phyloP scores from a whole-genome alignment of 139 green algal genomes.

The Picochlorum sp. region DNA sequence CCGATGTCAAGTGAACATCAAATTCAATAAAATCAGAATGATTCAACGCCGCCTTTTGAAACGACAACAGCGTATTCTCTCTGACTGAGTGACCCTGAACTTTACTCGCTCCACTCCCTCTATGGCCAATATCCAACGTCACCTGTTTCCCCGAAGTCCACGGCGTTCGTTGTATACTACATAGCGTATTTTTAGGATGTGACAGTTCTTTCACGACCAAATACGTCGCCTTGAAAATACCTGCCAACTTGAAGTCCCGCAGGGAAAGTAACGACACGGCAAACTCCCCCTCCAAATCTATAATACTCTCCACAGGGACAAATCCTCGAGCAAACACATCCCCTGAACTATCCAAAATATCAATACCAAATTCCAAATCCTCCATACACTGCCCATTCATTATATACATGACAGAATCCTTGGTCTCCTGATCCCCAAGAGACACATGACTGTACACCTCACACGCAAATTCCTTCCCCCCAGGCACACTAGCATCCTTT shows the following conservation, averaged over 20 bases:
- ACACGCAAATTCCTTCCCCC: conserved; percentile 29
- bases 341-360: conserved; percentile 10
- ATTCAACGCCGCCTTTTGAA: conserved; percentile 36
- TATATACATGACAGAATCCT: conserved; percentile 23
- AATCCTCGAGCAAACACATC: conserved; percentile 29
- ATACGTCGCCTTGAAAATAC: conserved; percentile 31
- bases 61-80: conserved; percentile 45
- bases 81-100: conserved; percentile 24
- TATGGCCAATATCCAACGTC: conserved; percentile 44
- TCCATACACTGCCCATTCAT: conserved; percentile 39
- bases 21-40: conserved; percentile 42
- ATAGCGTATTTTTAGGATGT: conserved; percentile 32
- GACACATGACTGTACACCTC: neutral
- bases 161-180: conserved; percentile 27
- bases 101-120: conserved; percentile 27
- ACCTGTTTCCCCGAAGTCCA: conserved; percentile 18
- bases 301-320: conserved; percentile 9
- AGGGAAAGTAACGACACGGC: conserved; percentile 18
- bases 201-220: conserved; percentile 29
- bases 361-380: conserved; percentile 12
- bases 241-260: conserved; percentile 13
- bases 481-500: conserved; percentile 28
- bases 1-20: conserved; percentile 29
- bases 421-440: neutral
- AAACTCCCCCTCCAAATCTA: conserved; percentile 25